Percentiles rank a stretch among this genome's conserved stretches.
Evolutionary conservation across 1,284 basidiomycete genomes (phyloP).

Genomic region (Irpex sp.): DNA sequence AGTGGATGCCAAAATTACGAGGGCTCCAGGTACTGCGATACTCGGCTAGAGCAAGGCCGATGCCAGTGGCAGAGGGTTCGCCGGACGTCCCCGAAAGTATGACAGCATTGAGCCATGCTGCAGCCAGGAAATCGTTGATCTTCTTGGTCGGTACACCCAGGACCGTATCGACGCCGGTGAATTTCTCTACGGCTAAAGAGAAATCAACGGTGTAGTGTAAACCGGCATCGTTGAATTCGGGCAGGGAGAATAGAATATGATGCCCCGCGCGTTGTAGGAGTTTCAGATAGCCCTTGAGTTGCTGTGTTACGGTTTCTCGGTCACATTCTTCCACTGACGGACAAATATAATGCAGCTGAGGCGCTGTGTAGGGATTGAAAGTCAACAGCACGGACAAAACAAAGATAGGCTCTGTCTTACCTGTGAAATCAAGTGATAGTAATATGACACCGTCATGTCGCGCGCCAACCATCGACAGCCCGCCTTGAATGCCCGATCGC

Average conservation of each 20-base stretch:
- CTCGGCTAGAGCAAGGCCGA: slow-evolving; percentile 24
- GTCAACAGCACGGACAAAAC: neutral
- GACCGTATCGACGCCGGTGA: slow-evolving; percentile 18
- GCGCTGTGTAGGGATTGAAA: neutral
- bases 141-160: slow-evolving; percentile 25
- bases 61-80: slow-evolving; percentile 13
- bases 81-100: slow-evolving; percentile 17
- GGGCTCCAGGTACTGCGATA: slow-evolving; percentile 19
- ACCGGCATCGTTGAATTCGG: slow-evolving; percentile 26
- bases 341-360: neutral
- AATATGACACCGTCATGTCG: slow-evolving; percentile 17
- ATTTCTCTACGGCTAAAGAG: slow-evolving; percentile 15
- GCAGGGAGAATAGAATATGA: slow-evolving; percentile 28
- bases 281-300: slow-evolving; percentile 22
- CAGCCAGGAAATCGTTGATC: slow-evolving; percentile 29
- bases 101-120: slow-evolving; percentile 29
- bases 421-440: slow-evolving; percentile 14
- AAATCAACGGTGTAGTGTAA: slow-evolving; percentile 22
- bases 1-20: slow-evolving; percentile 17
- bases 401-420: slow-evolving; percentile 1
- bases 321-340: neutral
- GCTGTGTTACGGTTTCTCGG: slow-evolving; percentile 9
- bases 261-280: slow-evolving; percentile 26
- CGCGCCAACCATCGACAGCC: slow-evolving; percentile 14
- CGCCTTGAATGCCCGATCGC: slow-evolving; percentile 10